Percentiles rank a stretch among this genome's conserved stretches.
phyloP scores from a whole-genome alignment of 768 basidiomycete genomes.

The Kwoniella botswanensis region DNA sequence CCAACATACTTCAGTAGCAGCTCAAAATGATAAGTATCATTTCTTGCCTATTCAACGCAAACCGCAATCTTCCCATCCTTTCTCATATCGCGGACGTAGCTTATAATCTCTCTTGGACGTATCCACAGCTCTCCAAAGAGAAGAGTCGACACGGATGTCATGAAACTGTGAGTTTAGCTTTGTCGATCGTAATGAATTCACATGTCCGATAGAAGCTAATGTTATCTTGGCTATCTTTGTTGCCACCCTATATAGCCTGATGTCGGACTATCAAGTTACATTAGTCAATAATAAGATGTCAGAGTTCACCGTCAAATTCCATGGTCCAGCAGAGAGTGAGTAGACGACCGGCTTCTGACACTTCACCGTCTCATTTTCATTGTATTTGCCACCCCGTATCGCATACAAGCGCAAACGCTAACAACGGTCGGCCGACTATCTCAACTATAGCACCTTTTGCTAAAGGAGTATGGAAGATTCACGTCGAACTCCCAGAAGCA shows the following conservation, averaged over 20 bases:
- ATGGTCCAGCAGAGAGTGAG: conserved; percentile 92
- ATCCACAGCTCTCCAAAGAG: conserved; percentile 81
- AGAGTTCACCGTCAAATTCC: conserved; percentile 96
- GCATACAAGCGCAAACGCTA: not conserved
- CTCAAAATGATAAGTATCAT: conserved; percentile 48
- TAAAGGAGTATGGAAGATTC: conserved; percentile 99
- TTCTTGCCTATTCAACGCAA: not conserved
- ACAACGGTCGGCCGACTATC: conserved; percentile 53
- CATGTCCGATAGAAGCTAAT: not conserved
- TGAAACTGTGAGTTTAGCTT: conserved; percentile 80
- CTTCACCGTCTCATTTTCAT: not conserved
- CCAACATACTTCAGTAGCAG: conserved; percentile 2
- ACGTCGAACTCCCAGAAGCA: conserved; percentile 96
- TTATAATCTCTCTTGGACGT: conserved; percentile 22
- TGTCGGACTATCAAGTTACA: conserved; percentile 98
- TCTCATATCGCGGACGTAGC: not conserved
- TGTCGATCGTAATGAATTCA: no score
- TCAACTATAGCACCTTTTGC: conserved; percentile 87
- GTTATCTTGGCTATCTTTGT: conserved; percentile 7
- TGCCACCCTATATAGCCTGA: conserved; percentile 67
- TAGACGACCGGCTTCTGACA: conserved; percentile 17
- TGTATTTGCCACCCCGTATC: conserved; percentile 5
- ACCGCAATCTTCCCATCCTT: conserved; percentile 4
- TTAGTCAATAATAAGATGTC: conserved; percentile 99
- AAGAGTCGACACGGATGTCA: conserved; percentile 97